Evolutionary conservation across 2,329 filamentous ascomycete species (phyloP).

Genomic region (Thermothelomyces thermophilus): DNA sequence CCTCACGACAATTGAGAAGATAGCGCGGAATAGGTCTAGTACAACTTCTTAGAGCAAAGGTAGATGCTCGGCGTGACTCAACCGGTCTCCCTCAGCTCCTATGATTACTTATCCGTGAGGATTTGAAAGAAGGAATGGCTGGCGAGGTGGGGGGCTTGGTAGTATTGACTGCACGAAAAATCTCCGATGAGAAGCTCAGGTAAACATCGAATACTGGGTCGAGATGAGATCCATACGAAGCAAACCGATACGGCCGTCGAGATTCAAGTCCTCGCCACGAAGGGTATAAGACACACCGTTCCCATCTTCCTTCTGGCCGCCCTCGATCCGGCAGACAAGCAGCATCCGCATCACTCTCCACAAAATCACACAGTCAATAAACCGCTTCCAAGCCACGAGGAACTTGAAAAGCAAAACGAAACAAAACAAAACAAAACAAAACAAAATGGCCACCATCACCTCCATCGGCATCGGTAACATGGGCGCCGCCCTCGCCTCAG

Average conservation of each 20-base stretch:
- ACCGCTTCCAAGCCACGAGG: no score
- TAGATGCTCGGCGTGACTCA: no score
- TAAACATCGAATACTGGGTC: not conserved
- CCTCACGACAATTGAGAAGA: not conserved
- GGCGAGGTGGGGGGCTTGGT: no score
- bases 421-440: no score
- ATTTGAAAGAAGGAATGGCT: no score
- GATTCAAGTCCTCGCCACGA: not conserved
- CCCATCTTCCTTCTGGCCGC: not conserved
- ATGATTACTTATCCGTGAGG: no score
- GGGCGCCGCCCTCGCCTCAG: slow-evolving; percentile 21
- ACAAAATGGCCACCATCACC: slow-evolving; percentile 15
- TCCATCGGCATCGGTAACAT: slow-evolving; percentile 26
- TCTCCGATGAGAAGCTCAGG: not conserved
- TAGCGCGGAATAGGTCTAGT: not conserved
- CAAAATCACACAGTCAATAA: no score
- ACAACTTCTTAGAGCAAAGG: no score
- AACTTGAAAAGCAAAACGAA: no score
- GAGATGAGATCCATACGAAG: not conserved
- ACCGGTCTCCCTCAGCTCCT: no score
- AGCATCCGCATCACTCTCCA: not conserved
- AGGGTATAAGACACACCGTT: not conserved
- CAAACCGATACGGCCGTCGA: no score
- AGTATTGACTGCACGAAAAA: no score
- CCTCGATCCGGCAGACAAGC: not conserved